Percentiles rank a stretch among this genome's conserved stretches.
Evolutionary conservation across 176 grass and related monocot species (phyloP).

Genomic region (Bromus sterilis): DNA sequence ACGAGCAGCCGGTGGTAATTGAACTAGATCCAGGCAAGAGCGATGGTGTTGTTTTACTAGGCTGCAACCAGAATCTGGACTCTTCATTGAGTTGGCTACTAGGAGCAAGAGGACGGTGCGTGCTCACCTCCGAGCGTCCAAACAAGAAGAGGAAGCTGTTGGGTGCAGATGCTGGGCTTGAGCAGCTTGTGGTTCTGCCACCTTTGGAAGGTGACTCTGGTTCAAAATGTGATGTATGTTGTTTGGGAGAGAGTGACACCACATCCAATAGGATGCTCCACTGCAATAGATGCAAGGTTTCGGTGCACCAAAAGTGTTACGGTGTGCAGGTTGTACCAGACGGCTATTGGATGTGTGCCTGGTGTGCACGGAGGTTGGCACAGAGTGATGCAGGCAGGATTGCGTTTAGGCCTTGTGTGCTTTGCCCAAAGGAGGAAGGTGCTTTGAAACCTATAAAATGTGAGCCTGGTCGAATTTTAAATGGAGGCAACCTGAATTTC

Average conservation of each 20-base stretch:
- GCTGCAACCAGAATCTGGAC: background rate
- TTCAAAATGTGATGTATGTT: constrained; percentile 70
- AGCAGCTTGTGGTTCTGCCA: constrained; percentile 58
- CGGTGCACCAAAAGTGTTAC: constrained; percentile 97
- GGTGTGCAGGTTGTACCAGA: constrained; percentile 62
- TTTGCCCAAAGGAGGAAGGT: constrained; percentile 91
- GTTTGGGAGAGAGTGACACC: constrained; percentile 28
- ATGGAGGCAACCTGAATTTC: constrained; percentile 32
- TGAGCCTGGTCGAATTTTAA: constrained; percentile 18
- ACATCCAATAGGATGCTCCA: constrained; percentile 65
- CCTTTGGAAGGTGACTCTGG: constrained; percentile 20
- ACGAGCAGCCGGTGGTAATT: constrained; percentile 28
- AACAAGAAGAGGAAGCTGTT: constrained; percentile 96
- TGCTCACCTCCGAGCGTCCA: constrained; percentile 81
- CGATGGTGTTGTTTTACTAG: background rate
- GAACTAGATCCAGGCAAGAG: constrained; percentile 17
- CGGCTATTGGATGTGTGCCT: constrained; percentile 56
- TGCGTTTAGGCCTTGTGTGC: constrained; percentile 46
- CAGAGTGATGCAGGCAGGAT: constrained; percentile 30
- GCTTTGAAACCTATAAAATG: constrained; percentile 60
- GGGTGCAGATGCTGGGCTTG: constrained; percentile 75
- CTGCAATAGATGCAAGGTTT: constrained; percentile 60
- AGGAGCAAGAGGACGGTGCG: constrained; percentile 46
- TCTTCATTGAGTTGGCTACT: constrained; percentile 39
- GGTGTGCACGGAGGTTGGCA: constrained; percentile 47